Evolutionary conservation across 2,329 filamentous ascomycete genomes (phyloP).

Genomic region (Trichoderma simmonsii): DNA sequence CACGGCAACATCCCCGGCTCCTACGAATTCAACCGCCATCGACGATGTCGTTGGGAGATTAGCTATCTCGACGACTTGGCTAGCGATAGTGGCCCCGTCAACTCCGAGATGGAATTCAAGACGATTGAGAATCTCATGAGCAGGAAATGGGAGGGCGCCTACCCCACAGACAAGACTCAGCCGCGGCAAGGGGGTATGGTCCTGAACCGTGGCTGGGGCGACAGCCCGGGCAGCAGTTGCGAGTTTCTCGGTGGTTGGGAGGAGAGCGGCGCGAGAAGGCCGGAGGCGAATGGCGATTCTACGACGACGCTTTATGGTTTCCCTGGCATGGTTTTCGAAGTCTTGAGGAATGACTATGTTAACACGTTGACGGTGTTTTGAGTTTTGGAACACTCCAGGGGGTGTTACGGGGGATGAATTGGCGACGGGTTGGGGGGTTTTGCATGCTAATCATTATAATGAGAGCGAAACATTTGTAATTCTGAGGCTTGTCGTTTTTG

Average conservation of each 20-base stretch:
- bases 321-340: constrained; percentile 91
- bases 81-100: constrained; percentile 44
- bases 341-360: constrained; percentile 86
- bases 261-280: constrained; percentile 59
- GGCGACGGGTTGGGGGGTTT: neutral
- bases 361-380: constrained; percentile 87
- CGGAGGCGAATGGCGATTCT: constrained; percentile 54
- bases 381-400: neutral
- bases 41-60: constrained; percentile 84
- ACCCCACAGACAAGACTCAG: constrained; percentile 52
- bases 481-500: neutral
- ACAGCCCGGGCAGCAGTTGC: constrained; percentile 85
- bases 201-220: constrained; percentile 84
- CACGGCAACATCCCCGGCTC: constrained; percentile 95
- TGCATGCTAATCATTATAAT: neutral
- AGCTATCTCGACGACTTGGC: constrained; percentile 50
- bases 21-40: constrained; percentile 93
- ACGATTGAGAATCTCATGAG: constrained; percentile 67
- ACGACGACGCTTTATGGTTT: constrained; percentile 89
- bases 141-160: constrained; percentile 66
- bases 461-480: neutral
- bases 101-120: constrained; percentile 76
- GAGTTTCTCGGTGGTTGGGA: constrained; percentile 86
- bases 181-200: constrained; percentile 72
- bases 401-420: too few species aligned